phyloP scores from a whole-genome alignment of 2,329 filamentous ascomycete species.

The Talaromyces sp. region DNA sequence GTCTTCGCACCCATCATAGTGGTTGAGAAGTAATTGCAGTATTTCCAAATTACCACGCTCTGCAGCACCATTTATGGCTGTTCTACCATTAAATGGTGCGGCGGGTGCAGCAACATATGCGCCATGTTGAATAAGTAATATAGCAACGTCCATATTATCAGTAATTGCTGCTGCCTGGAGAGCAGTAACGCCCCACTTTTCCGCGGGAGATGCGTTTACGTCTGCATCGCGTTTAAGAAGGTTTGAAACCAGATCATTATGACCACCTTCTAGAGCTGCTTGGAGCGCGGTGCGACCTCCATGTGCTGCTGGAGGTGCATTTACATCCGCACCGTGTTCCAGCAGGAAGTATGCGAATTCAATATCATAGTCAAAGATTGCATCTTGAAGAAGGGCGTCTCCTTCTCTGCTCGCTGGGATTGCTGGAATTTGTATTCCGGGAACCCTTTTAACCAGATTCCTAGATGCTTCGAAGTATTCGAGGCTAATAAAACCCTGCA shows the following conservation, averaged over 20 bases:
- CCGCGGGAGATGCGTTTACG: not conserved
- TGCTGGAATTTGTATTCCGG: no score
- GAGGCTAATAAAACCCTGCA: no score
- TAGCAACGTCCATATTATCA: not conserved
- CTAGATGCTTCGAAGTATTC: no score
- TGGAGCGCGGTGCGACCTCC: not conserved
- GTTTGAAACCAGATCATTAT: not conserved
- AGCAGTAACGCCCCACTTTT: not conserved
- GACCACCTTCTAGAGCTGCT: not conserved
- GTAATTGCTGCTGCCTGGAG: not conserved
- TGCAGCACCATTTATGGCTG: slow-evolving; percentile 19
- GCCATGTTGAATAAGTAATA: not conserved
- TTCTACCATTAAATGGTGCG: slow-evolving; percentile 10
- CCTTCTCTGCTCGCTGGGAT: no score
- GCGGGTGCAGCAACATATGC: slow-evolving; percentile 12
- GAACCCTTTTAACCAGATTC: no score
- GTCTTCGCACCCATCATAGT: no score
- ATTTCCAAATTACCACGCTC: slow-evolving; percentile 15
- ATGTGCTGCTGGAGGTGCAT: not conserved
- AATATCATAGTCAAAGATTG: no score
- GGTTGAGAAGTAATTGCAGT: slow-evolving; percentile 8
- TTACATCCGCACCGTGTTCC: not conserved
- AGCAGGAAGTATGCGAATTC: not conserved
- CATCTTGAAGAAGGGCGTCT: no score
- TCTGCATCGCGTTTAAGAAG: not conserved